phyloP scores from a whole-genome alignment of 345 rosid genomes.

The Arabidopsis arenosa region DNA sequence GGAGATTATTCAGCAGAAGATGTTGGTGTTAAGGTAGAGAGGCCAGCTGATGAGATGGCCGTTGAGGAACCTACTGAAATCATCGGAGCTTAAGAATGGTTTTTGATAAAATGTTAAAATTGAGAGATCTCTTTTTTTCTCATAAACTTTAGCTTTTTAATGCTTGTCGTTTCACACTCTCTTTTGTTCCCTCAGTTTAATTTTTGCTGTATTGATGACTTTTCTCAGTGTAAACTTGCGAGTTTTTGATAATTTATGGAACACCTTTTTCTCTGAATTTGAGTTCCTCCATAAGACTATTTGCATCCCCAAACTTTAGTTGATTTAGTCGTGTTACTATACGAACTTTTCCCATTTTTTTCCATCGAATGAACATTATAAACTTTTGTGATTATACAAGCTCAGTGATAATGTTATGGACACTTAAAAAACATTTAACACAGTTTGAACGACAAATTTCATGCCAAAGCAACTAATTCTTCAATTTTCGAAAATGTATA shows the following conservation, averaged over 20 bases:
- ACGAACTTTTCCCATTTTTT: no score
- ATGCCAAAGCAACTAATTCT: neutral
- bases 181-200: neutral
- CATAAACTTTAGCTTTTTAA: slow-evolving; percentile 17
- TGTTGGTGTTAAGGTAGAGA: slow-evolving; percentile 79
- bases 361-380: no score
- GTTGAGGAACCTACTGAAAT: slow-evolving; percentile 66
- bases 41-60: slow-evolving; percentile 77
- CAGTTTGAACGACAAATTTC: neutral
- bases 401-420: no score
- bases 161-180: slow-evolving; percentile 17
- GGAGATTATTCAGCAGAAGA: slow-evolving; percentile 80
- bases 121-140: slow-evolving; percentile 10
- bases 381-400: no score
- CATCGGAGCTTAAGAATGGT: slow-evolving; percentile 56
- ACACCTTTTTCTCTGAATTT: neutral
- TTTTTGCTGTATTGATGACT: slow-evolving; percentile 27
- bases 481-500: neutral
- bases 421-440: no score
- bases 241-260: slow-evolving; percentile 38
- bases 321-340: no score
- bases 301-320: no score
- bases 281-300: neutral
- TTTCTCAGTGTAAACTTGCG: slow-evolving; percentile 25
- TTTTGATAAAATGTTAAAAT: slow-evolving; percentile 19